Evolutionary conservation across 192 early-diverging fungal genomes (phyloP), one percentile per base, ranked within the genome.

Genomic region (Podila verticillata): DNA sequence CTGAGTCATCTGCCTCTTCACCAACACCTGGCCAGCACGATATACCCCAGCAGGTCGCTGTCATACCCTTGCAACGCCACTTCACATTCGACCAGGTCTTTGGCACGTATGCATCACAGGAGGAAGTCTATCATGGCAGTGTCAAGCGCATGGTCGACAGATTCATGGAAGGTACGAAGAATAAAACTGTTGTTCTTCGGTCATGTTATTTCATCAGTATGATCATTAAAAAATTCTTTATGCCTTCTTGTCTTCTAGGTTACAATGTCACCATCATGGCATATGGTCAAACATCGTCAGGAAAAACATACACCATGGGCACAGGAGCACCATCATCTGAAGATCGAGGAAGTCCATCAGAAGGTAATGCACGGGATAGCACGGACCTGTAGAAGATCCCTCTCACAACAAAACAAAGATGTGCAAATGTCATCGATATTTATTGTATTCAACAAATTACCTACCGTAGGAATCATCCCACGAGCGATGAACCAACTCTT

Each of bases 241-340:
- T 54, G 51, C 1, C 0, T 1, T 24, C 4, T 47, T 54, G 51
- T 54, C 39, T 54, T 24, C 5, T 34, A 86, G 97, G 97, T 22
- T 96, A 95, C 75, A 99, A 98, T 84, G 94, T 93, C 29, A 98
- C 97, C 1, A 92, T 99, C 47, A 86, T 99, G 60, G 97, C 97
- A 48, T 93, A 94, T 87, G 93, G 95, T 13, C 95, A 98, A 86
- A 97, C 96, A 13, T 96, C 95, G 15, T 93, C 92, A 5, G 97
- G 97, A 61, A 99, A 99, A 83, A 98, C 97, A 15, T 93, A 92
- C 74, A 99, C 95, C 9, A 99, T 99, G 97, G 95, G 96, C 48
- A 96, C 96, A 15, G 90, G 86, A 20, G 65, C 70, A 24, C 83
- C 83, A 63, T 51, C 82, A 59, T 64, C 82, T 31, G 89, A 83